A percentile compares a stretch with the other conserved stretches of the same genome.
phyloP scores from a whole-genome alignment of 2,329 filamentous ascomycete genomes.

The Botrytis elliptica region DNA sequence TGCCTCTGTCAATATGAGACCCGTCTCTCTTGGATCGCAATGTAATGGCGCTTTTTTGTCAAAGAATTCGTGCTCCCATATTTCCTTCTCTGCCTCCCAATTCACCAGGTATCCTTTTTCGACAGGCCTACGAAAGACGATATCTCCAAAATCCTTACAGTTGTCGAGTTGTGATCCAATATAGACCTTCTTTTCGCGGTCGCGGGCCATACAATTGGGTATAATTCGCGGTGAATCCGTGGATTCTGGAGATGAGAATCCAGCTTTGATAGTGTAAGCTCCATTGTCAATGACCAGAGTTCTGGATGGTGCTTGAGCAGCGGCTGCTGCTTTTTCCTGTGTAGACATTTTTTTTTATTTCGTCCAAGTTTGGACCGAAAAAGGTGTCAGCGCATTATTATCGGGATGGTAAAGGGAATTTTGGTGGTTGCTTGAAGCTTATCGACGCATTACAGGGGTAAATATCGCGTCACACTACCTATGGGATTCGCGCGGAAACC shows the following conservation, averaged over 20 bases:
- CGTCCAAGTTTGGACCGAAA: neutral
- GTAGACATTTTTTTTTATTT: constrained; percentile 13
- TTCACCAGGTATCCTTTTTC: constrained; percentile 95
- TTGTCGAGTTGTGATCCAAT: constrained; percentile 74
- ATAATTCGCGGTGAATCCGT: constrained; percentile 64
- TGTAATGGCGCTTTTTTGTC: constrained; percentile 62
- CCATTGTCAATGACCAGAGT: constrained; percentile 95
- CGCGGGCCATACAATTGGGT: constrained; percentile 85
- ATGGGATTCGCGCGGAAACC: constrained; percentile 3
- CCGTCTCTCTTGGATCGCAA: constrained; percentile 78
- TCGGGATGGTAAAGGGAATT: neutral
- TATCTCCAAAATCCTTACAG: constrained; percentile 86
- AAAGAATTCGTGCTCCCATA: constrained; percentile 91
- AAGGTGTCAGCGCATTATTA: constrained; percentile 2
- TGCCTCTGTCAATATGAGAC: constrained; percentile 80
- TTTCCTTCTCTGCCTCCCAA: constrained; percentile 93
- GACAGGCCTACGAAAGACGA: constrained; percentile 81
- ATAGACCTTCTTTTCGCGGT: constrained; percentile 75
- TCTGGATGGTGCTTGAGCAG: constrained; percentile 52
- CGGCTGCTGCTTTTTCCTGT: constrained; percentile 50
- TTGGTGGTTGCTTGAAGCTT: constrained; percentile 10
- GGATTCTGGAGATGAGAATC: constrained; percentile 53
- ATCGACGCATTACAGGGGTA: neutral
- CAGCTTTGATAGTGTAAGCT: constrained; percentile 86
- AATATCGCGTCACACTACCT: neutral